Evolutionary conservation across 1,139 yeast species (phyloP).

Genomic region (Suhomyces choctaworum): DNA sequence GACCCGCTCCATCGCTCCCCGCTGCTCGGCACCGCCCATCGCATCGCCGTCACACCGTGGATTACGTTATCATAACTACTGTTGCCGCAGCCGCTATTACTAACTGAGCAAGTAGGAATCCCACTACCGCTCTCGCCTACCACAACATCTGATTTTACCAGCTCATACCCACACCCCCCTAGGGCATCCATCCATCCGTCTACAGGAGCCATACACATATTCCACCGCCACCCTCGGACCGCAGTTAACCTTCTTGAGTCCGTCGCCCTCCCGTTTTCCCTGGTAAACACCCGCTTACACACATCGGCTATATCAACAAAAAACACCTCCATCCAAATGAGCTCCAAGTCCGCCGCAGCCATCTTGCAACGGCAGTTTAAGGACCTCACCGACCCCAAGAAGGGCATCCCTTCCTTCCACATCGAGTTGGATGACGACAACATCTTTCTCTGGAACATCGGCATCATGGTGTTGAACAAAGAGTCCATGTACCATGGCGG

Average conservation of each 20-base stretch:
- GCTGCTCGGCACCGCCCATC: too few relatives aligned
- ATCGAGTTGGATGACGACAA: constrained; percentile 86
- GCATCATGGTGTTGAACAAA: constrained; percentile 86
- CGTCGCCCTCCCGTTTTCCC: too few relatives aligned
- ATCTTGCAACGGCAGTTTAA: constrained; percentile 89
- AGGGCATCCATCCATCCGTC: background rate
- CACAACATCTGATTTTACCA: background rate
- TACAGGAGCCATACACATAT: too few relatives aligned
- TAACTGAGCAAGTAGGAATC: background rate
- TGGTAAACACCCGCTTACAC: too few relatives aligned
- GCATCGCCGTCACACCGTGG: too few relatives aligned
- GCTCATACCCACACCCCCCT: background rate
- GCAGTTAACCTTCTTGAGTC: too few relatives aligned
- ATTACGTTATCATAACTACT: constrained; percentile 1
- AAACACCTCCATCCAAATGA: constrained; percentile 25
- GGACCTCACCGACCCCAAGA: constrained; percentile 90
- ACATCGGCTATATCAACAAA: too few relatives aligned
- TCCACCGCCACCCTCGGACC: too few relatives aligned
- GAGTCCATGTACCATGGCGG: constrained; percentile 95
- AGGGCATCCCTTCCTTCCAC: constrained; percentile 88
- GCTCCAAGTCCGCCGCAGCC: constrained; percentile 64
- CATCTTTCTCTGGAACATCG: constrained; percentile 89
- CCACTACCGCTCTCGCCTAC: background rate
- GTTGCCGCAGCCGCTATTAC: background rate
- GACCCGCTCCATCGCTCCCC: too few relatives aligned